Evolutionary conservation across 1,139 yeast genomes (phyloP).

Genomic region (Blastobotrys apis): DNA sequence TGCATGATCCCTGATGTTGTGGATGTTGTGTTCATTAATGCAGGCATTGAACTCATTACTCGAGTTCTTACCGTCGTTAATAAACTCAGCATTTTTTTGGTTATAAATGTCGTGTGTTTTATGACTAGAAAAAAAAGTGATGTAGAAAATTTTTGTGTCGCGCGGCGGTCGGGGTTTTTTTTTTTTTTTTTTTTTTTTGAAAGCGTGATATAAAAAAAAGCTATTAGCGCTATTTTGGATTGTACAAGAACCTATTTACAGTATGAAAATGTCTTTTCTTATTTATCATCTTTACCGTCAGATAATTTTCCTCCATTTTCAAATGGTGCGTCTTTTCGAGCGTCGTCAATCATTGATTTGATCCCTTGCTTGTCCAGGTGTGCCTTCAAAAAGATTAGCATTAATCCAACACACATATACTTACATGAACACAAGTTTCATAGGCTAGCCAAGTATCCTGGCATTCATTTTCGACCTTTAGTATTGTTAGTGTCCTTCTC

Average conservation of each 20-base stretch:
- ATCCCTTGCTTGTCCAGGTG: constrained; percentile 70
- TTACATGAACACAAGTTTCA: constrained; percentile 73
- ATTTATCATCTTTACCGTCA: constrained; percentile 12
- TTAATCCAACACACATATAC: constrained; percentile 21
- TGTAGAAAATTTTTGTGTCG: constrained; percentile 1
- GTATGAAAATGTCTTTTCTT: too few species aligned
- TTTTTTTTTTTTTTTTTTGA: too few species aligned
- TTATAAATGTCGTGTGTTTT: not conserved
- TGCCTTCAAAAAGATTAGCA: constrained; percentile 29
- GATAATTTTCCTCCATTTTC: constrained; percentile 52
- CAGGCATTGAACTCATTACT: not conserved
- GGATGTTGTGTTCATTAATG: not conserved
- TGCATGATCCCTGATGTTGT: not conserved
- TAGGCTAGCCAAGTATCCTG: constrained; percentile 84
- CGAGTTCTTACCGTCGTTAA: constrained; percentile 7
- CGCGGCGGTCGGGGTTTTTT: too few species aligned
- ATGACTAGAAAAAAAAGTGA: not conserved
- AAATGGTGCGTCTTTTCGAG: constrained; percentile 88
- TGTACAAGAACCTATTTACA: too few species aligned
- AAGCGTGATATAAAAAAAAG: too few species aligned
- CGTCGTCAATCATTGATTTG: constrained; percentile 84
- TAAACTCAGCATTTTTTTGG: constrained; percentile 9
- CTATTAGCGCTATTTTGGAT: too few species aligned
- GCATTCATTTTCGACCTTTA: constrained; percentile 59
- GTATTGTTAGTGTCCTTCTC: constrained; percentile 6